phyloP scores from a whole-genome alignment of 2,329 filamentous ascomycete species.

The Colletotrichum sp. region DNA sequence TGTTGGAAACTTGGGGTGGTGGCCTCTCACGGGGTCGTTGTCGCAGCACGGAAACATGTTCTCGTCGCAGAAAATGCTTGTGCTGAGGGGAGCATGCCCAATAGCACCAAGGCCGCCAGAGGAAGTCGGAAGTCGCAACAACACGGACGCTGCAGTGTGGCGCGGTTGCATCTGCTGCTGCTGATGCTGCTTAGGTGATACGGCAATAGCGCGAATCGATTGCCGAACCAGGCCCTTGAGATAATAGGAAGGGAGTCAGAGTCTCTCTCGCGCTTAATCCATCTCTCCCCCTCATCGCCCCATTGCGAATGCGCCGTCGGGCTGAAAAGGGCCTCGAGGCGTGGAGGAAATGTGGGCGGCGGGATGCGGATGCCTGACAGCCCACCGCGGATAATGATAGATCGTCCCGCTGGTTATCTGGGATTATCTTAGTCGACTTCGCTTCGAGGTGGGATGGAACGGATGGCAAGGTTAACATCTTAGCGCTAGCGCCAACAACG shows the following conservation, averaged over 20 bases:
- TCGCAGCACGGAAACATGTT: background rate
- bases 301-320: background rate
- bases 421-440: background rate
- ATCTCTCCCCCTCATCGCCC: background rate
- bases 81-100: background rate
- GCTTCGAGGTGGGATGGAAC: background rate
- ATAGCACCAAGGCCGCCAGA: background rate
- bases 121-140: background rate
- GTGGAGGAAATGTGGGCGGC: background rate
- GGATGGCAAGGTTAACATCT: background rate
- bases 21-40: background rate
- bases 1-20: background rate
- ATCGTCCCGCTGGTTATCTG: conserved; percentile 9
- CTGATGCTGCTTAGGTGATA: conserved; percentile 8
- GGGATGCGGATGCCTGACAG: conserved; percentile 5
- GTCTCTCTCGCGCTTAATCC: conserved; percentile 8
- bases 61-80: conserved; percentile 9
- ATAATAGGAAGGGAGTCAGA: background rate
- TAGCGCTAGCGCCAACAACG: background rate
- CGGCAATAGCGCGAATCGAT: background rate
- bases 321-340: background rate
- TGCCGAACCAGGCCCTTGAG: background rate
- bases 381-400: background rate
- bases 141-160: conserved; percentile 15
- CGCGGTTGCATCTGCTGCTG: background rate